phyloP scores from a whole-genome alignment of 805 yeast genomes.

The Clavispora phyllophila region DNA sequence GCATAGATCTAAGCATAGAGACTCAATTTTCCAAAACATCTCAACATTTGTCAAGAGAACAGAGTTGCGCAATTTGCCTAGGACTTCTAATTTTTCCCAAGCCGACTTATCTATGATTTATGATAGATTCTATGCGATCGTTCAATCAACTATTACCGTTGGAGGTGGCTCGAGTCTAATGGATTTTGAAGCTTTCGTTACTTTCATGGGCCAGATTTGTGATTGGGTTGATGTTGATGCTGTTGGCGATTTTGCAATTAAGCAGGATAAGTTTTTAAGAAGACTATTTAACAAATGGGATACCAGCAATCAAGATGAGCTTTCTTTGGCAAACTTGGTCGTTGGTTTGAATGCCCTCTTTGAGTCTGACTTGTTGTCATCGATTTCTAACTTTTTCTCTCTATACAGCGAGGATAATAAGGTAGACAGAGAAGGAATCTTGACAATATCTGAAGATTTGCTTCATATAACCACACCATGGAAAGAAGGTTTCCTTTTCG shows the following conservation, averaged over 20 bases:
- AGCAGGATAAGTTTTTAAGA: slow-evolving; percentile 44
- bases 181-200: slow-evolving; percentile 66
- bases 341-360: slow-evolving; percentile 66
- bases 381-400: slow-evolving; percentile 73
- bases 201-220: slow-evolving; percentile 73
- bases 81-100: slow-evolving; percentile 53
- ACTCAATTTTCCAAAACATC: slow-evolving; percentile 76
- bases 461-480: slow-evolving; percentile 79
- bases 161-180: slow-evolving; percentile 57
- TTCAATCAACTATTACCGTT: slow-evolving; percentile 54
- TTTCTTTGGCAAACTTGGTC: slow-evolving; percentile 66
- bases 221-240: slow-evolving; percentile 57
- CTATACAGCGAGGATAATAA: slow-evolving; percentile 54
- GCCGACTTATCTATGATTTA: slow-evolving; percentile 67
- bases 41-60: slow-evolving; percentile 89
- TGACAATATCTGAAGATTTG: slow-evolving; percentile 83
- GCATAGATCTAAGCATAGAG: slow-evolving; percentile 66
- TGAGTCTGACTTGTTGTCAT: slow-evolving; percentile 70
- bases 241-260: slow-evolving; percentile 22
- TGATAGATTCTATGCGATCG: slow-evolving; percentile 76
- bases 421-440: slow-evolving; percentile 72
- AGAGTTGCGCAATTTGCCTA: slow-evolving; percentile 80
- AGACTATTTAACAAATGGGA: slow-evolving; percentile 74
- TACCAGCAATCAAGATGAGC: slow-evolving; percentile 44
- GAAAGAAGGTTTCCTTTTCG: slow-evolving; percentile 68